Conservation (phyloP, 2,329 filamentous ascomycete species). For the Hypoxylon sp. region DNA sequence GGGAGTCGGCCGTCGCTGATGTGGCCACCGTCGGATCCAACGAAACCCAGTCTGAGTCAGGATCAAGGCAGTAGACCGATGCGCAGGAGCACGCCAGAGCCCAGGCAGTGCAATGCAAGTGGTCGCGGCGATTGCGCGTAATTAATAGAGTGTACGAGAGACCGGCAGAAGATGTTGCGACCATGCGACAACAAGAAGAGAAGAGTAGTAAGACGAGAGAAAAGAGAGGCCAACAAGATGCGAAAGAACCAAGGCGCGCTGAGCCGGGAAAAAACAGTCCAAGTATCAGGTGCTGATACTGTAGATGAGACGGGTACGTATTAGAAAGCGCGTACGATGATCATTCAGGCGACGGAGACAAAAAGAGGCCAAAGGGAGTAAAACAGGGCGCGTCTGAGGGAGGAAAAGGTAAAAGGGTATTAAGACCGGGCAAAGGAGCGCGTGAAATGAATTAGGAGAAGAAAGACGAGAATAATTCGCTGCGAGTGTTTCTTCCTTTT, state of each 20-base stretch:
- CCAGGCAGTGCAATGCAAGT: conserved; percentile 23
- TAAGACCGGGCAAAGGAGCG: conserved; percentile 45
- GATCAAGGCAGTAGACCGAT: conserved; percentile 37
- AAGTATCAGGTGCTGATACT: conserved; percentile 15
- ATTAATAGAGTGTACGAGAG: conserved; percentile 34
- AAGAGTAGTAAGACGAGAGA: conserved; percentile 20
- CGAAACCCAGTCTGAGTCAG: conserved; percentile 48
- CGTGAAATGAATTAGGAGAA: conserved; percentile 43
- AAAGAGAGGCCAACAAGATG: conserved; percentile 29
- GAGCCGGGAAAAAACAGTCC: conserved; percentile 6
- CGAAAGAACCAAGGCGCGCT: conserved; percentile 24
- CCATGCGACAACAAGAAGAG: conserved; percentile 31
- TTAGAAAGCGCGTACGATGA: conserved; percentile 35
- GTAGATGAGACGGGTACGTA: conserved; percentile 14
- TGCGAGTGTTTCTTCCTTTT: conserved; percentile 23
- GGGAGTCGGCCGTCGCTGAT: conserved; percentile 43
- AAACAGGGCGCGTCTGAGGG: conserved; percentile 23
- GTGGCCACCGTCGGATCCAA: conserved; percentile 47
- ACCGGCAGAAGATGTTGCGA: conserved; percentile 36
- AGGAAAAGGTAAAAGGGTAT: conserved; percentile 34
- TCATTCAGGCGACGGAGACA: conserved; percentile 29
- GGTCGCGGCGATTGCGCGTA: conserved; percentile 28
- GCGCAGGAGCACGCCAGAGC: conserved; percentile 33
- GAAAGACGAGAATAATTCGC: conserved; percentile 36
- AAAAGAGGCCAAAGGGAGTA: conserved; percentile 27